A percentile compares a stretch with the other conserved stretches of the same genome.
Conservation (phyloP, 768 basidiomycete genomes). For the Auriscalpium microsporum region DNA sequence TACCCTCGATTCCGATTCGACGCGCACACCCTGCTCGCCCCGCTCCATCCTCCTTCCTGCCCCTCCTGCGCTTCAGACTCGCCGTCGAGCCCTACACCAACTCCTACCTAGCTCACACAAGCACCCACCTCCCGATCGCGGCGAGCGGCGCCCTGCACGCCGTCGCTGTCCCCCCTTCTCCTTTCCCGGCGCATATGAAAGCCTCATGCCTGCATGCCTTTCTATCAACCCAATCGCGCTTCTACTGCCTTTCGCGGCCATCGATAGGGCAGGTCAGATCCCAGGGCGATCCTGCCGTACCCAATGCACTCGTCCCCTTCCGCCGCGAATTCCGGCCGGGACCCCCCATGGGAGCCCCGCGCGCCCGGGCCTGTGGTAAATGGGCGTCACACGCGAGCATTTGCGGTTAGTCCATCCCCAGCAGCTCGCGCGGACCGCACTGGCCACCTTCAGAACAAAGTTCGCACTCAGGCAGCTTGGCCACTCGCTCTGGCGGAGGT, state of each 20-base stretch:
- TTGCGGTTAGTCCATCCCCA: conserved; percentile 9
- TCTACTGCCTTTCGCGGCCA: conserved; percentile 12
- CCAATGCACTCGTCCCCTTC: background rate
- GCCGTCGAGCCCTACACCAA: background rate
- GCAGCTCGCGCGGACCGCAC: background rate
- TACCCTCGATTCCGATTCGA: too few species aligned
- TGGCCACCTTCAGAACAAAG: too few species aligned
- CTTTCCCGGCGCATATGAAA: conserved; percentile 18
- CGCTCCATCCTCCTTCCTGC: background rate
- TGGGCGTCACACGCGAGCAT: background rate
- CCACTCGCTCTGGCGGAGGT: too few species aligned
- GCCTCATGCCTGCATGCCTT: conserved; percentile 14
- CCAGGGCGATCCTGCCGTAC: conserved; percentile 1
- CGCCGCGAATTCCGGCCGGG: background rate
- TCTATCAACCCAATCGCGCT: conserved; percentile 17
- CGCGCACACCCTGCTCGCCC: background rate
- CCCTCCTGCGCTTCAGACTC: background rate
- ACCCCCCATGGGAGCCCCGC: conserved; percentile 1
- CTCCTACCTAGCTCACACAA: background rate
- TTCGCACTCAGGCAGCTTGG: too few species aligned
- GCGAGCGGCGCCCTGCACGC: conserved; percentile 9
- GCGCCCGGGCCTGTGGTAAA: conserved; percentile 13
- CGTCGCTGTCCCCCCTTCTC: conserved; percentile 14
- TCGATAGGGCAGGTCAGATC: conserved; percentile 15
- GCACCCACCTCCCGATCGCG: background rate